phyloP scores from a whole-genome alignment of 169 alveolate species.

The Perkinsus chesapeaki region DNA sequence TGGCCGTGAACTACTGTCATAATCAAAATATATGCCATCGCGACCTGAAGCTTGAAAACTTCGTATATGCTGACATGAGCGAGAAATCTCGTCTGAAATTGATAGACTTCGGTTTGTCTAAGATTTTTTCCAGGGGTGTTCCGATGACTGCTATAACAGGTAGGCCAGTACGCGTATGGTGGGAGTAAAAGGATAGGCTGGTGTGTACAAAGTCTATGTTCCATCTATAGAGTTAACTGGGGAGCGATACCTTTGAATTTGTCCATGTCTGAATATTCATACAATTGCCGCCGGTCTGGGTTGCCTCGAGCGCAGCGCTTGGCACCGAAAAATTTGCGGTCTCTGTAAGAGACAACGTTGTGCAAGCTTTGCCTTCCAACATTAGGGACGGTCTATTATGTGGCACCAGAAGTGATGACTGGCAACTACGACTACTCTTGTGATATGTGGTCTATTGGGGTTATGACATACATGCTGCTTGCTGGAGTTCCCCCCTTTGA shows the following conservation, averaged over 20 bases:
- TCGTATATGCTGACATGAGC: conserved; percentile 26
- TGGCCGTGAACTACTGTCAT: conserved; percentile 38
- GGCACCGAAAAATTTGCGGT: background rate
- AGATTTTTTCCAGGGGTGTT: conserved; percentile 22
- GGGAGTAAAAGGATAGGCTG: too few relatives aligned
- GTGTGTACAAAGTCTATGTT: too few relatives aligned
- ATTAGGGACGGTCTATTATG: conserved; percentile 37
- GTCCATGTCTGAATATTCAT: too few relatives aligned
- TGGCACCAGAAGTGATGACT: conserved; percentile 28
- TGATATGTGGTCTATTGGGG: conserved; percentile 48
- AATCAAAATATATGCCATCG: conserved; percentile 36
- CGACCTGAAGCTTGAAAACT: conserved; percentile 32
- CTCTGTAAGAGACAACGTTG: background rate
- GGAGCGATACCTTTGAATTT: too few relatives aligned
- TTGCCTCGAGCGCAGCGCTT: too few relatives aligned
- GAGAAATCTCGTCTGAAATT: conserved; percentile 24
- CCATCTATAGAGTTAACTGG: too few relatives aligned
- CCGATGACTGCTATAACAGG: conserved; percentile 33
- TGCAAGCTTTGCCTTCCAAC: background rate
- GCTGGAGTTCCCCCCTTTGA: conserved; percentile 70
- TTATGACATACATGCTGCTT: conserved; percentile 43
- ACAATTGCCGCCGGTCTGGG: too few relatives aligned
- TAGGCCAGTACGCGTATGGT: background rate
- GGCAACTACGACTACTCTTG: conserved; percentile 37
- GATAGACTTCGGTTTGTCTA: conserved; percentile 34